A percentile compares a stretch with the other conserved stretches of the same genome.
These are phyloP conservation scores for Eutrema salsugineum DNA, from an alignment of 441 rosid genomes.

Conservation along the genomic window DNA sequence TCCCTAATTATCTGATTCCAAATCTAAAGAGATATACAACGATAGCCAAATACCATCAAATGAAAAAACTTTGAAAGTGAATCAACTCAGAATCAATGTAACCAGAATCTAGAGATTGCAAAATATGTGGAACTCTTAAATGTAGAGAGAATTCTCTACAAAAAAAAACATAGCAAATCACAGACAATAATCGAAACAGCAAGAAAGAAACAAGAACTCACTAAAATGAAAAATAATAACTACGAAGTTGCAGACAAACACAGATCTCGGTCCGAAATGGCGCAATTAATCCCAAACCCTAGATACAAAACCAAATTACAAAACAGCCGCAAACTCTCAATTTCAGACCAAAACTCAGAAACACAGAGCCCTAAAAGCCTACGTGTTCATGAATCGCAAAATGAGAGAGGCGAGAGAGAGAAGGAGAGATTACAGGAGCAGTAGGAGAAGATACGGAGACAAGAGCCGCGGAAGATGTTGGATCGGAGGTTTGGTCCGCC, in stretches of 20 bases:
- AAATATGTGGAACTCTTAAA: not conserved
- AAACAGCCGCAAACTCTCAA: not conserved
- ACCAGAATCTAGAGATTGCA: not conserved
- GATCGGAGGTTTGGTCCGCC: conserved; percentile 52
- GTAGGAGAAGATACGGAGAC: conserved; percentile 40
- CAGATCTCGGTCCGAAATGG: conserved; percentile 9
- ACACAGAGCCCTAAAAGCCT: not conserved
- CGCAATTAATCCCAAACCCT: not conserved
- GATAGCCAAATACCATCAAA: not conserved
- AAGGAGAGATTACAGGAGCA: conserved; percentile 35
- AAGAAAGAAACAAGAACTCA: not conserved
- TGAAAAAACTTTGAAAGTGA: not conserved
- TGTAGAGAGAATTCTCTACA: not conserved
- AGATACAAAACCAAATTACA: not conserved
- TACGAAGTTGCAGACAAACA: not conserved
- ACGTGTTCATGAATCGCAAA: not conserved
- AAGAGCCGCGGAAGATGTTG: conserved; percentile 37
- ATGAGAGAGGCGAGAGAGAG: not conserved
- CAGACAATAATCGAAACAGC: not conserved
- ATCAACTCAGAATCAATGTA: not conserved
- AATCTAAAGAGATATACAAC: not conserved
- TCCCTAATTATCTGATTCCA: too few species aligned
- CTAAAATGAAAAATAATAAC: not conserved
- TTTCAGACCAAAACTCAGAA: not conserved
- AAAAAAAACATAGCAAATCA: not conserved